These are phyloP conservation scores for Deuterostichococcus epilithicus DNA, from an alignment of 139 green algal species.

Conservation along the genomic window DNA sequence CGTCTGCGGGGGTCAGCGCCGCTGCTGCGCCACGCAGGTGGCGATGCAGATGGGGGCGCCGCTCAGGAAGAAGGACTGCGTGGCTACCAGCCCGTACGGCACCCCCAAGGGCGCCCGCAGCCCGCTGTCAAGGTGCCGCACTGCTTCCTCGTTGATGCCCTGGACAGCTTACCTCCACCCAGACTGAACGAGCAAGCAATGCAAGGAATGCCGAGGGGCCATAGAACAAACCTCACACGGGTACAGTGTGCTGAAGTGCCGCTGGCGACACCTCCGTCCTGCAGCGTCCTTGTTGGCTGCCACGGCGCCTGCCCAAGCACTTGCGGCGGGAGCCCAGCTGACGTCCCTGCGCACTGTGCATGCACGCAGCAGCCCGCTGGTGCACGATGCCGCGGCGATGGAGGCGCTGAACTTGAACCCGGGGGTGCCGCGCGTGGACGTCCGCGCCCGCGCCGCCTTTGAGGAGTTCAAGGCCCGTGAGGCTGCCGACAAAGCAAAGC, in stretches of 20 bases:
- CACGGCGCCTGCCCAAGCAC: too few species aligned
- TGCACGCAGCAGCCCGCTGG: constrained; percentile 7
- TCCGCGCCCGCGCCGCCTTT: constrained; percentile 30
- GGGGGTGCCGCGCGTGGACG: constrained; percentile 24
- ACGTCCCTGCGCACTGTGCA: not conserved
- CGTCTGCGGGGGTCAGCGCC: too few species aligned
- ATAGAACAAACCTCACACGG: too few species aligned
- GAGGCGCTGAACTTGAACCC: constrained; percentile 47
- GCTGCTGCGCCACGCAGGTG: constrained; percentile 7
- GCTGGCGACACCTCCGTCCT: too few species aligned
- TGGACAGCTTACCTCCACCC: not conserved
- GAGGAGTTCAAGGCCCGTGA: constrained; percentile 32
- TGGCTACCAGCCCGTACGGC: constrained; percentile 37
- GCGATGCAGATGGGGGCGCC: constrained; percentile 31
- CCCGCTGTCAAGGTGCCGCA: constrained; percentile 20
- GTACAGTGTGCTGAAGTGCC: too few species aligned
- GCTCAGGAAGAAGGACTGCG: constrained; percentile 29
- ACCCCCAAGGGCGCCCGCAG: constrained; percentile 35
- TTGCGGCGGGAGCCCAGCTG: too few species aligned
- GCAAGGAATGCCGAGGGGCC: too few species aligned
- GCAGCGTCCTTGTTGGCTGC: too few species aligned
- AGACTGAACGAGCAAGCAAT: too few species aligned
- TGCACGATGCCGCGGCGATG: constrained; percentile 32
- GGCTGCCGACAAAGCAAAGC: not conserved
- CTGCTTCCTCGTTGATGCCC: not conserved